Percentiles rank a stretch among this genome's conserved stretches.
phyloP scores from a whole-genome alignment of 495 filamentous ascomycete species.

The Aspergillus homomorphus region DNA sequence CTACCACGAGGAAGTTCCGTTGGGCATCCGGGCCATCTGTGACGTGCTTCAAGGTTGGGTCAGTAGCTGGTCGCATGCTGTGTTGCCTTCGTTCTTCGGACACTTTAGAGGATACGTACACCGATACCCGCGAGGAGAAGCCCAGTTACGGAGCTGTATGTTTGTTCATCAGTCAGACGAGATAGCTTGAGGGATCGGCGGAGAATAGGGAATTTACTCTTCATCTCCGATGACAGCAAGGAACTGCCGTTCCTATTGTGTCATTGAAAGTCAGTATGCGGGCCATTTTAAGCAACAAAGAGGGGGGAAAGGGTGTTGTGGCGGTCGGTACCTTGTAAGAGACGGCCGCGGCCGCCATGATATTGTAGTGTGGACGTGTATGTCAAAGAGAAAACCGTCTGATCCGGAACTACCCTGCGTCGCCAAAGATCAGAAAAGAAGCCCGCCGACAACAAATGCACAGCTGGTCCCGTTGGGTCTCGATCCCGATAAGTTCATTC shows the following conservation, averaged over 20 bases:
- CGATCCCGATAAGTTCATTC: constrained; percentile 5
- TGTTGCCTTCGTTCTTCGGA: neutral
- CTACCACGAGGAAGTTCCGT: constrained; percentile 97
- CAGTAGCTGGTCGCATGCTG: constrained; percentile 3
- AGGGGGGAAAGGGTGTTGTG: constrained; percentile 1
- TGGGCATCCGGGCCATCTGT: constrained; percentile 77
- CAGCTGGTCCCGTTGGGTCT: constrained; percentile 11
- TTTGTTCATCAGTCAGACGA: constrained; percentile 21
- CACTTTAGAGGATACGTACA: constrained; percentile 51
- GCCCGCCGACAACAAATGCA: neutral
- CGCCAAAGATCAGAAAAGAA: neutral
- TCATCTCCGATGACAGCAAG: constrained; percentile 97
- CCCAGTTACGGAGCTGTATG: constrained; percentile 87
- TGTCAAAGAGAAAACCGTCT: neutral
- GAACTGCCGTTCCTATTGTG: constrained; percentile 78
- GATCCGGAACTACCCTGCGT: neutral
- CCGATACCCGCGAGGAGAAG: constrained; percentile 92
- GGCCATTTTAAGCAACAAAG: neutral
- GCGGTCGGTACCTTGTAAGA: constrained; percentile 41
- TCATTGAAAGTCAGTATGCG: constrained; percentile 6
- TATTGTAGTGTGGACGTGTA: constrained; percentile 9
- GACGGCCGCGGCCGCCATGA: constrained; percentile 37
- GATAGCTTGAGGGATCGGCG: neutral
- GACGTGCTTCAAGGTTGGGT: constrained; percentile 56
- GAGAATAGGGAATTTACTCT: constrained; percentile 49